These are phyloP conservation scores for Hanseniaspora clermontiae DNA, from an alignment of 805 yeast species.

Conservation along the genomic window DNA sequence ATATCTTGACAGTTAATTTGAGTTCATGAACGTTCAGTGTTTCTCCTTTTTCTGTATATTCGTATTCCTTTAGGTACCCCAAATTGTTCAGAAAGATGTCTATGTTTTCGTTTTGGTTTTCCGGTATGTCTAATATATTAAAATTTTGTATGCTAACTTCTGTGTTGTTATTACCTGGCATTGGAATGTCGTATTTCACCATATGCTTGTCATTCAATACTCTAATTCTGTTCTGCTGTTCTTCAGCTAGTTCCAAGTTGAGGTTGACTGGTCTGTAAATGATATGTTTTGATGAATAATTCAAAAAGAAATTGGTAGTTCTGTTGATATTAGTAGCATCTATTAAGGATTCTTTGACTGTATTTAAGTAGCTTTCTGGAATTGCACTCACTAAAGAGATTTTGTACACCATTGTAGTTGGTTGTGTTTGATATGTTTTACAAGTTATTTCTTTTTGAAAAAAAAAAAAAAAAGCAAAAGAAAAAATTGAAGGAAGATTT, in stretches of 20 bases:
- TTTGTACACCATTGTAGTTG: not conserved
- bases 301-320: not conserved
- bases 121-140: slow-evolving; percentile 44
- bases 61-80: slow-evolving; percentile 56
- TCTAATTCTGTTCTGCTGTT: slow-evolving; percentile 24
- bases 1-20: slow-evolving; percentile 3
- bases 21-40: slow-evolving; percentile 21
- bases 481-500: not conserved
- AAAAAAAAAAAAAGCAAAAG: too few species aligned
- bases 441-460: not conserved
- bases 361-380: not conserved
- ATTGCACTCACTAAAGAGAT: not conserved
- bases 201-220: slow-evolving; percentile 15
- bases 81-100: slow-evolving; percentile 40
- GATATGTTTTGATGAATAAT: not conserved
- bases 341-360: not conserved
- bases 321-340: not conserved
- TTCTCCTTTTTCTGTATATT: slow-evolving; percentile 49
- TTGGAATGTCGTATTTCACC: slow-evolving; percentile 46
- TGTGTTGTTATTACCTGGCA: slow-evolving; percentile 46
- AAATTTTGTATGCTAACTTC: slow-evolving; percentile 43
- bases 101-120: slow-evolving; percentile 17
- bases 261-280: slow-evolving; percentile 4
- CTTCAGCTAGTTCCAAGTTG: not conserved
- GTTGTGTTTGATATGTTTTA: not conserved